Evolutionary conservation across 495 filamentous ascomycete species (phyloP).

Genomic region (Corynascus novoguineensis): DNA sequence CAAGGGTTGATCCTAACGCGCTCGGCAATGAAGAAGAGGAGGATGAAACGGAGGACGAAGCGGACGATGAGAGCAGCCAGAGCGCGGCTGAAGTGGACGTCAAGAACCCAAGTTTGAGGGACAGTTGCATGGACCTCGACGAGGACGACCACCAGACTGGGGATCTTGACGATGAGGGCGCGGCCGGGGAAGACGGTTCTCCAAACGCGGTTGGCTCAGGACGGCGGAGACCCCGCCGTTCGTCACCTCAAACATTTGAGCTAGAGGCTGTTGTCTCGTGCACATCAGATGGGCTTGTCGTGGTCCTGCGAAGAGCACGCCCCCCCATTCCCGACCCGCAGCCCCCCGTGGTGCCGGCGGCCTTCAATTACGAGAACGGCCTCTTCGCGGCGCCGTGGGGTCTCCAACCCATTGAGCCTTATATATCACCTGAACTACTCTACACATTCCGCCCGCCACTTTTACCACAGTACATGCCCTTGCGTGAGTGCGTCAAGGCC

Average conservation of each 20-base stretch:
- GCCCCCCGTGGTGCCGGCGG: slow-evolving; percentile 39
- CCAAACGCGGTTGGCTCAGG: neutral
- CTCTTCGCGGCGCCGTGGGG: slow-evolving; percentile 78
- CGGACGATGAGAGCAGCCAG: slow-evolving; percentile 24
- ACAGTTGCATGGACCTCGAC: slow-evolving; percentile 35
- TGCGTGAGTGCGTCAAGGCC: slow-evolving; percentile 39
- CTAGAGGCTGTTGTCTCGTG: slow-evolving; percentile 86
- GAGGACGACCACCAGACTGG: neutral
- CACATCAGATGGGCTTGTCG: slow-evolving; percentile 82
- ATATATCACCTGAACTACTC: slow-evolving; percentile 38
- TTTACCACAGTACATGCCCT: slow-evolving; percentile 40
- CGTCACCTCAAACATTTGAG: slow-evolving; percentile 43
- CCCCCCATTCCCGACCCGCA: slow-evolving; percentile 59
- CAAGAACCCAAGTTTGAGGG: slow-evolving; percentile 13
- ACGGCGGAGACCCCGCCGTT: slow-evolving; percentile 24
- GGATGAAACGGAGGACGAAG: slow-evolving; percentile 27
- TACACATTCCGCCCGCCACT: slow-evolving; percentile 41
- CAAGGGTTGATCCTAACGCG: slow-evolving; percentile 41
- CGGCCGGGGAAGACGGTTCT: neutral
- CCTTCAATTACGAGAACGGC: slow-evolving; percentile 55
- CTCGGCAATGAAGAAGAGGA: slow-evolving; percentile 33
- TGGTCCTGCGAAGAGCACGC: slow-evolving; percentile 70
- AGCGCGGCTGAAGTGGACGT: slow-evolving; percentile 9
- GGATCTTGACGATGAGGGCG: neutral
- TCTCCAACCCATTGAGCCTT: slow-evolving; percentile 49